Base-by-base conservation (phyloP, 1,284 basidiomycete species). In the Fistulinella cinereoalba region DNA sequence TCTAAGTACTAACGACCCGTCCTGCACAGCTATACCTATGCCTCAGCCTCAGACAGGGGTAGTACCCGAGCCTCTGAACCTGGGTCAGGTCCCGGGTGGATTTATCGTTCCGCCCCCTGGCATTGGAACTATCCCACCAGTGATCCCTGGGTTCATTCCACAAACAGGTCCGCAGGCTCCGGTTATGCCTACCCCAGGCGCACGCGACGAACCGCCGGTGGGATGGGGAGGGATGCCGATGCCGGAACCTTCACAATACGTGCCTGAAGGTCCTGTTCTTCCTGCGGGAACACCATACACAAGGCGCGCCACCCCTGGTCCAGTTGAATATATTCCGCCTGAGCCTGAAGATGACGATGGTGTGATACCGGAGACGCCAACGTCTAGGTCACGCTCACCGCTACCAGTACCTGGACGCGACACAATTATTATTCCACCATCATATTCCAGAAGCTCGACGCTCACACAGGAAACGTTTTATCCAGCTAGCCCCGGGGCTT, bases 101-200 rank as follows among this genome's bases (percentile, higher is more conserved):
- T 55, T 57, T 38, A 40, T 68, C 29, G 23, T 66, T 36, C 63
- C 61, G 15, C 56, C 52, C 13, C n/a, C n/a, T 16, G 19, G 13
- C 21, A 11, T 12, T 22, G 58, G 40, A 31, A 51, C 51, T 22
- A 15, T 54, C 12, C 52, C 53, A 18, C 53, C 56, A 24, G 61
- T 56, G 6, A 1, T 56, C 15, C 47, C 28, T 21, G 69, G 64
- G 10, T 70, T 72, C 39, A 53, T 70, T 32, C 70, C 67, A 22
- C 54, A 56, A 24, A 34, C 16, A 34, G 47, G 15, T 33, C 38
- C 25, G 11, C 53, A 51, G 34, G 28, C 46, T 21, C 60, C 64
- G 1, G 61, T 68, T 13, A 58, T 70, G 41, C 67, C 65, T 43
- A 49, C n/a, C n/a, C n/a, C n/a, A n/a, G n/a, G n/a, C n/a, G 43